Percentiles rank a stretch among this genome's conserved stretches.
These are phyloP conservation scores for Leccinum pellstonianum DNA, from an alignment of 768 basidiomycete genomes.

Conservation along the genomic window DNA sequence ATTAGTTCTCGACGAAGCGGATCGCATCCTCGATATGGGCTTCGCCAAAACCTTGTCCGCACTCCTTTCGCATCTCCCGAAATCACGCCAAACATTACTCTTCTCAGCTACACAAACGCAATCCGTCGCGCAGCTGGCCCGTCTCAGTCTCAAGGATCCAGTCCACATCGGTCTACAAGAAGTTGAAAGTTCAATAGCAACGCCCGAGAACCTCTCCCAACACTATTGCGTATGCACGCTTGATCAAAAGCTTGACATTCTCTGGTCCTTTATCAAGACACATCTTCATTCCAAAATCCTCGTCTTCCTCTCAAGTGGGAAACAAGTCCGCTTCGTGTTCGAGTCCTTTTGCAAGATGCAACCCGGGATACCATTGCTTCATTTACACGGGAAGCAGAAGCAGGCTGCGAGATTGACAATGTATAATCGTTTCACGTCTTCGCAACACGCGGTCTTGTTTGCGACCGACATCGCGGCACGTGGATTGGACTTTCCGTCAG, in stretches of 20 bases:
- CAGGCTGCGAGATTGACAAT: slow-evolving; percentile 83
- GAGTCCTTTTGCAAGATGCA: slow-evolving; percentile 96
- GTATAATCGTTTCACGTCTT: slow-evolving; percentile 80
- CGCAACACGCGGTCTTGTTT: slow-evolving; percentile 82
- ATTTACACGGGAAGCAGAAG: slow-evolving; percentile 96
- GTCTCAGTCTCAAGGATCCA: slow-evolving; percentile 84
- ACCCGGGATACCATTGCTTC: slow-evolving; percentile 89
- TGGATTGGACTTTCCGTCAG: slow-evolving; percentile 92
- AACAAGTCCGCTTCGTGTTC: slow-evolving; percentile 95
- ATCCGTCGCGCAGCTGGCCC: slow-evolving; percentile 83
- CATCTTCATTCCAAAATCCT: slow-evolving; percentile 90
- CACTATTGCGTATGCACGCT: slow-evolving; percentile 82
- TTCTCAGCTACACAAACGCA: slow-evolving; percentile 97
- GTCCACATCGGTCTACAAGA: slow-evolving; percentile 66
- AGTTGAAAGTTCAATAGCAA: slow-evolving; percentile 44
- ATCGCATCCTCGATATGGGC: slow-evolving; percentile 95
- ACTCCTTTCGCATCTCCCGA: slow-evolving; percentile 87
- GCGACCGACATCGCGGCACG: slow-evolving; percentile 97
- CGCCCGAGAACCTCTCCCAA: slow-evolving; percentile 81
- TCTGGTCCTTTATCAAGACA: slow-evolving; percentile 94
- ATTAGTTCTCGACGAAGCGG: slow-evolving; percentile 93
- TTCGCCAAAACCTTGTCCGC: slow-evolving; percentile 88
- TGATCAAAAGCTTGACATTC: slow-evolving; percentile 83
- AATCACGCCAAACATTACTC: slow-evolving; percentile 89
- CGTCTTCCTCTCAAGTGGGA: slow-evolving; percentile 92